phyloP scores from a whole-genome alignment of 495 filamentous ascomycete genomes.

The Extremus antarcticus region DNA sequence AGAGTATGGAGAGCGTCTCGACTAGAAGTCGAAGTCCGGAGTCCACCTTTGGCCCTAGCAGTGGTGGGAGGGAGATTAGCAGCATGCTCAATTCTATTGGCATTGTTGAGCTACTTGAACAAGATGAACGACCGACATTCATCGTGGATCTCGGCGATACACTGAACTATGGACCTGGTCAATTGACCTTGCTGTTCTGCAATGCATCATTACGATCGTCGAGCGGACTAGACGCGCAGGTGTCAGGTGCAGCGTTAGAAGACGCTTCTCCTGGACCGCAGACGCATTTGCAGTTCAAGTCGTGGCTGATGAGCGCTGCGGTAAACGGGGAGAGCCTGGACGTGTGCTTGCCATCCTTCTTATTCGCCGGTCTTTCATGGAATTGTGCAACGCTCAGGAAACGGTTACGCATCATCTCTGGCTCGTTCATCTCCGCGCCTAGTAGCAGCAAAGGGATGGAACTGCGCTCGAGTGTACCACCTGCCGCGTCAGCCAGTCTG shows the following conservation, averaged over 20 bases:
- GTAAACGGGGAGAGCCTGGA: slow-evolving; percentile 37
- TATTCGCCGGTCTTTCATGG: slow-evolving; percentile 51
- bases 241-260: slow-evolving; percentile 29
- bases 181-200: slow-evolving; percentile 45
- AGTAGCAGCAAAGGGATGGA: background rate
- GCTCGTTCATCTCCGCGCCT: slow-evolving; percentile 23
- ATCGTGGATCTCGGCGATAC: slow-evolving; percentile 50
- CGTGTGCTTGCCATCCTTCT: slow-evolving; percentile 37
- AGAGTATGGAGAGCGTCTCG: slow-evolving; percentile 27
- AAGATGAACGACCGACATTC: slow-evolving; percentile 57
- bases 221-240: slow-evolving; percentile 37
- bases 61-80: slow-evolving; percentile 15
- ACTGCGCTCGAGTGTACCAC: slow-evolving; percentile 1
- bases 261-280: slow-evolving; percentile 26
- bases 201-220: slow-evolving; percentile 47
- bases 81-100: slow-evolving; percentile 47
- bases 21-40: slow-evolving; percentile 23
- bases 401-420: slow-evolving; percentile 51
- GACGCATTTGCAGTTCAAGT: slow-evolving; percentile 41
- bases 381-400: slow-evolving; percentile 50
- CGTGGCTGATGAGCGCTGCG: slow-evolving; percentile 47
- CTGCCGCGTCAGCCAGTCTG: background rate
- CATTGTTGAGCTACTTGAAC: slow-evolving; percentile 53
- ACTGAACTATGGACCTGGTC: slow-evolving; percentile 39
- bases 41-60: background rate